Evolutionary conservation across 345 rosid species (phyloP), one percentile per base, ranked within the genome.

Genomic region (Jatropha curcas): DNA sequence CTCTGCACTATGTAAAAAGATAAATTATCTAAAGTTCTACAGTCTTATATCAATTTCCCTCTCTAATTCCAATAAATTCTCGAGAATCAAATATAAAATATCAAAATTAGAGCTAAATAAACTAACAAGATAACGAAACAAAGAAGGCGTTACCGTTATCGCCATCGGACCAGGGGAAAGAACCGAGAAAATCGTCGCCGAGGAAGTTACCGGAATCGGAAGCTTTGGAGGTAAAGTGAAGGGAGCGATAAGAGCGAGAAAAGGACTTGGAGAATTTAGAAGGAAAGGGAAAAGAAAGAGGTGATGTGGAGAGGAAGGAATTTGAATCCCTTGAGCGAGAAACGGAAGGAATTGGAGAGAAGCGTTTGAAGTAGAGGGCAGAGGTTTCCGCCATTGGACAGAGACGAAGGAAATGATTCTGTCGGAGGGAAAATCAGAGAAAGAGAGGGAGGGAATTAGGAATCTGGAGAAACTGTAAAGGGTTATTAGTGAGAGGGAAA

Each of bases 121-220:
- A 30, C 5, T 35, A 31, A 11, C 19, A 60, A 6, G 17, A 39
- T 11, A 33, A 34, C n/a, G 48, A 50, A 72, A 41, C 60, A 56
- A 76, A 35, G 30, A 45, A 59, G 33, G 13, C 31, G 60, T 25
- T 70, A 91, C 92, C 94, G 77, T 75, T 76, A 2, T 90, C 78
- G 17, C 82, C 79, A 67, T 81, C 79, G 60, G 88, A 81, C 98
- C 92, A 91, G 0, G 97, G 97, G 79, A 87, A 88, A 85, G 80
- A 84, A 52, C 86, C 84, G 70, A 84, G 87, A 27, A 90, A 70
- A 59, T 92, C 93, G 16, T 90, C 90, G 52, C 84, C 93, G 74
- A 77, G 74, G 84, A 77, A 87, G 74, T 76, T 70, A 13, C 83
- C 80, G 57, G 81, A 79, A 75, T 85, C 87, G 1, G 94, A 86